Evolutionary conservation across 352 stramenopile species (phyloP), one percentile per base, ranked within the genome.

Genomic region (Globisporangium recalcitrans): DNA sequence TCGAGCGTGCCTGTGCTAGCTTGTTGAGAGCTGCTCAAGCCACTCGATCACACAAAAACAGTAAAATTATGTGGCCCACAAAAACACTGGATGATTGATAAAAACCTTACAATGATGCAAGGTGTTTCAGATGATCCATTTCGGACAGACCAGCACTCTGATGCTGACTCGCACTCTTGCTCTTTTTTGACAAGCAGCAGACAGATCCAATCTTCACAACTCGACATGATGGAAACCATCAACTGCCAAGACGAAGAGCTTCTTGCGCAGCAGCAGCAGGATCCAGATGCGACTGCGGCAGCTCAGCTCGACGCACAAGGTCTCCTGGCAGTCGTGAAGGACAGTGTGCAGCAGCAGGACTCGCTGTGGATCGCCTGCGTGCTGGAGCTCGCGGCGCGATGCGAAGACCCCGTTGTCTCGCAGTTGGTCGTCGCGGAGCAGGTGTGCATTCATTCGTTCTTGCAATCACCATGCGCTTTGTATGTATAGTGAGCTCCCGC

Each of bases 341-440:
- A 26, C 34, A 22, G 29, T 16, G 6, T 32, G 11, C 52, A 27
- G 22, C 29, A 47, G 2, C 36, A 56, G 21, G 46, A 62, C n/a
- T 31, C 38, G 4, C 47, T 61, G 14, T 62, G 53, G 61, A n/a
- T 24, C 26, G 57, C 49, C 47, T 61, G 53, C 29, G 16, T 67
- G 8, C 53, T 34, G 52, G 61, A 62, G 36, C 36, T 67, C 21
- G 42, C 53, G 16, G n/a, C 42, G 53, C 26, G 61, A 2, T 62
- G 61, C 26, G 26, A 36, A 13, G 61, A 62, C 4, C 11, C 24
- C 3, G 27, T 29, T 13, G 47, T 31, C 22, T 48, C 31, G 4
- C 42, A 66, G 9, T 11, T 52, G 32, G 29, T 67, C 16, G 44
- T 29, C 19, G 61, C 46, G 1, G 31, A 57, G 27, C 40, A 61